Base-by-base conservation (phyloP, 345 rosid species). In the Cardamine chenopodiifolia region DNA sequence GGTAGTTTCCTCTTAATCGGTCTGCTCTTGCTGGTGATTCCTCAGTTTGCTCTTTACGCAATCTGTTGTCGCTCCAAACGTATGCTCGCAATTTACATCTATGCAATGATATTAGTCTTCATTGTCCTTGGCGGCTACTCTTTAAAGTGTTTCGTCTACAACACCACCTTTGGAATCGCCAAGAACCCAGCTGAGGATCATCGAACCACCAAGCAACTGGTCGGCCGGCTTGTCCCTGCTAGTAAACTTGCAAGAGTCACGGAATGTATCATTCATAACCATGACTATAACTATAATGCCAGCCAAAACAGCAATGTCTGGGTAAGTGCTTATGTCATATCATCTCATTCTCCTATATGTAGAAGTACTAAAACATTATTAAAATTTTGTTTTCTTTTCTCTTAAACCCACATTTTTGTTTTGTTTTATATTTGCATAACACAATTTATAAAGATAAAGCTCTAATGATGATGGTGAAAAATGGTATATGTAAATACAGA, bases 251-350 rank as follows among this genome's bases (percentile, higher is more conserved):
- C 6, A 18, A 22, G 2, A 5, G 68, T n/a, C 56, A 68, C 68
- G 14, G 28, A 59, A 0, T 67, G 78, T 11, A 75, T 68, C 56
- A 50, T 60, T 39, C 74, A 68, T 8, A 68, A 58, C 49, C 79
- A 75, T 70, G 61, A 76, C 9, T 70, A 70, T 39, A 76, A 76
- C 75, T 54, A 13, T 70, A 76, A 63, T 47, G 75, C 53, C 8
- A 76, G 71, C 66, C 35, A 25, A 70, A 69, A 76, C 80, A 76
- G 80, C 52, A 62, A 76, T 18, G 80, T 76, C n/a, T 76, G 80
- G 80, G 79, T 75, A 75, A 48, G 68, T 22, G 3, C 53, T 23
- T 5, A 9, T 18, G 3, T 57, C 39, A 31, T 17, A n/a, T 32
- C 20, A 62, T 40, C 28, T 71, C 49, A 19, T 25, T n/a, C n/a